phyloP scores from a whole-genome alignment of 352 stramenopile species.

The Globisporangium emineosum region DNA sequence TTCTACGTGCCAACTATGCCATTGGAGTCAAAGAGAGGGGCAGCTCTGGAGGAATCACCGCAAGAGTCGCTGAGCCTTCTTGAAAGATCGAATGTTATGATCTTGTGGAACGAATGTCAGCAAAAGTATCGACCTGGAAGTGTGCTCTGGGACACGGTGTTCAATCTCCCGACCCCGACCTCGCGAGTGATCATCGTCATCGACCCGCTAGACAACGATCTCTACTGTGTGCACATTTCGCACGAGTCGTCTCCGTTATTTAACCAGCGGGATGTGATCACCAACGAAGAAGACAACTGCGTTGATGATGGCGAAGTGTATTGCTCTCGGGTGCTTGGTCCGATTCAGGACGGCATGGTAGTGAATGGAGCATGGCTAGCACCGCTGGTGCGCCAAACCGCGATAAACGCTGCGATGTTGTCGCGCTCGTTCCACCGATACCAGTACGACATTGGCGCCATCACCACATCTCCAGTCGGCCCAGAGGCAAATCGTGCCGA shows the following conservation, averaged over 20 bases:
- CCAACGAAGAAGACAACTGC: conserved; percentile 71
- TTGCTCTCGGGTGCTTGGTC: conserved; percentile 75
- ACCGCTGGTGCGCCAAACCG: conserved; percentile 78
- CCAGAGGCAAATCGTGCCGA: conserved; percentile 72
- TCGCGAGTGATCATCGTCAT: conserved; percentile 81
- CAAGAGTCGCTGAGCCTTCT: conserved; percentile 39
- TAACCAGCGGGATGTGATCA: conserved; percentile 66
- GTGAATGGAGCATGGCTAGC: conserved; percentile 80
- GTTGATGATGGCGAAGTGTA: conserved; percentile 81
- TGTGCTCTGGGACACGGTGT: conserved; percentile 75
- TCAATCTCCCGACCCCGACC: conserved; percentile 71
- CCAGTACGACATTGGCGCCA: conserved; percentile 69
- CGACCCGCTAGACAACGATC: conserved; percentile 77
- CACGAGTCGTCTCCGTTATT: conserved; percentile 80
- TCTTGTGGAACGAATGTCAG: conserved; percentile 87
- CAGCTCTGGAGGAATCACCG: conserved; percentile 22
- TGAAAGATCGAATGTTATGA: conserved; percentile 70
- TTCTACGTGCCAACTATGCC: conserved; percentile 82
- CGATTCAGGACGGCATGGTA: conserved; percentile 81
- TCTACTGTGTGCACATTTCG: conserved; percentile 81
- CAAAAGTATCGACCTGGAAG: conserved; percentile 78
- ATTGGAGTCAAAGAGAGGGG: conserved; percentile 30
- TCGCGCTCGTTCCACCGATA: conserved; percentile 71
- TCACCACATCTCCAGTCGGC: conserved; percentile 54
- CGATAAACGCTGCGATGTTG: conserved; percentile 75